These are phyloP conservation scores for Suillus paluster DNA, from an alignment of 768 basidiomycete species.

Conservation along the genomic window DNA sequence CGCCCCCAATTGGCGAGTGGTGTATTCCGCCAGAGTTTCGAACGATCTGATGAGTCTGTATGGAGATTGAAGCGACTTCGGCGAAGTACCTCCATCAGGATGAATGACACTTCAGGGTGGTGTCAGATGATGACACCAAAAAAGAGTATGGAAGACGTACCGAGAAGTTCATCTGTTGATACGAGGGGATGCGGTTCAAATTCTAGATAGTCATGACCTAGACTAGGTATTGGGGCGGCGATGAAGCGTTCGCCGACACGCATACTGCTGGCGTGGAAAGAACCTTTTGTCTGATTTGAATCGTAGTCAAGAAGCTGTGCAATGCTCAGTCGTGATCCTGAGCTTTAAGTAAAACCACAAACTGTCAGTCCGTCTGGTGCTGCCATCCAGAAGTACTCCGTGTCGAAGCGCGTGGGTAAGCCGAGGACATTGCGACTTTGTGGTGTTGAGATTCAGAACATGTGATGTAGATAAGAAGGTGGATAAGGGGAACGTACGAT, in stretches of 20 bases:
- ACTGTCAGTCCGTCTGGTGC: conserved; percentile 58
- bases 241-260: conserved; percentile 50
- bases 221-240: conserved; percentile 52
- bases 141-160: conserved; percentile 27
- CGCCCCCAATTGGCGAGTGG: conserved; percentile 32
- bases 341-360: conserved; percentile 22
- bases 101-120: conserved; percentile 52
- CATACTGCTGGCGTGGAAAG: conserved; percentile 55
- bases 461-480: not conserved
- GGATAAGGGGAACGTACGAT: conserved; percentile 42
- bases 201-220: conserved; percentile 63
- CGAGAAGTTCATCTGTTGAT: conserved; percentile 56
- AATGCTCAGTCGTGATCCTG: conserved; percentile 9
- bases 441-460: conserved; percentile 1
- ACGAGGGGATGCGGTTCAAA: conserved; percentile 53
- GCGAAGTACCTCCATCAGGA: conserved; percentile 68
- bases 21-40: conserved; percentile 47
- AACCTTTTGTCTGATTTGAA: conserved; percentile 51
- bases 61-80: conserved; percentile 59
- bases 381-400: conserved; percentile 63
- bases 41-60: conserved; percentile 51
- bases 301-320: conserved; percentile 57
- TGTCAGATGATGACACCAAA: not conserved
- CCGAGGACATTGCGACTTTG: conserved; percentile 60
- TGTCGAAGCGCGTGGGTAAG: conserved; percentile 65